phyloP scores from a whole-genome alignment of 1,284 basidiomycete genomes.

The Wolfiporia cocos region DNA sequence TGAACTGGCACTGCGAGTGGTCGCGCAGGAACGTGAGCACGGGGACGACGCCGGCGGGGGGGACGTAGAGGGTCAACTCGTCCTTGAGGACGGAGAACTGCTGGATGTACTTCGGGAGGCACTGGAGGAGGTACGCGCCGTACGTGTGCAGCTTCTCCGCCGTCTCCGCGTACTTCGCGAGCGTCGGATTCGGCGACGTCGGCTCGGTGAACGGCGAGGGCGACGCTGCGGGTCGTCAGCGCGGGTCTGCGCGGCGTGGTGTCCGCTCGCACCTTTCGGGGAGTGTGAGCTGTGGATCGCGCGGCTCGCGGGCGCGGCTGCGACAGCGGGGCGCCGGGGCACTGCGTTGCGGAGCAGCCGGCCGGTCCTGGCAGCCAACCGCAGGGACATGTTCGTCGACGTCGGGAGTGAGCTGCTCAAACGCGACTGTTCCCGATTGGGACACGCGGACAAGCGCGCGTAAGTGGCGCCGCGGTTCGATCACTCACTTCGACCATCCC shows the following conservation, averaged over 20 bases:
- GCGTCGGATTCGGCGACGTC: constrained; percentile 80
- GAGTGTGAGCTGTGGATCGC: constrained; percentile 39
- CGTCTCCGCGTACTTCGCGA: constrained; percentile 61
- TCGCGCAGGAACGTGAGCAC: constrained; percentile 93
- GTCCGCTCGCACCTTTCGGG: constrained; percentile 51
- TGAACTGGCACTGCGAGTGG: constrained; percentile 96
- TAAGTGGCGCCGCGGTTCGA: constrained; percentile 15
- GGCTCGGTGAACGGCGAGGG: constrained; percentile 80
- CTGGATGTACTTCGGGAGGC: constrained; percentile 92
- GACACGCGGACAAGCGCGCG: constrained; percentile 3
- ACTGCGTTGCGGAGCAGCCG: constrained; percentile 29
- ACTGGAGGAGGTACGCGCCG: constrained; percentile 87
- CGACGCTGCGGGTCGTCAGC: constrained; percentile 47
- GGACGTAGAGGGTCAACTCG: constrained; percentile 88
- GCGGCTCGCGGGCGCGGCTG: constrained; percentile 21
- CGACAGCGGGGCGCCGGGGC: constrained; percentile 18
- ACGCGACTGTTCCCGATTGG: constrained; percentile 1
- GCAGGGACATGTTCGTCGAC: constrained; percentile 43
- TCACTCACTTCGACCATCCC: background rate
- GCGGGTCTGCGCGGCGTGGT: too few species aligned
- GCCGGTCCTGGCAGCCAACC: constrained; percentile 37
- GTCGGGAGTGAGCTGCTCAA: constrained; percentile 10
- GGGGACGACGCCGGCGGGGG: constrained; percentile 80
- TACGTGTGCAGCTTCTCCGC: constrained; percentile 81
- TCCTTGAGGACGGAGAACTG: constrained; percentile 98